Conservation (phyloP, 345 rosid genomes). For the Sonneratia caseolaris region DNA sequence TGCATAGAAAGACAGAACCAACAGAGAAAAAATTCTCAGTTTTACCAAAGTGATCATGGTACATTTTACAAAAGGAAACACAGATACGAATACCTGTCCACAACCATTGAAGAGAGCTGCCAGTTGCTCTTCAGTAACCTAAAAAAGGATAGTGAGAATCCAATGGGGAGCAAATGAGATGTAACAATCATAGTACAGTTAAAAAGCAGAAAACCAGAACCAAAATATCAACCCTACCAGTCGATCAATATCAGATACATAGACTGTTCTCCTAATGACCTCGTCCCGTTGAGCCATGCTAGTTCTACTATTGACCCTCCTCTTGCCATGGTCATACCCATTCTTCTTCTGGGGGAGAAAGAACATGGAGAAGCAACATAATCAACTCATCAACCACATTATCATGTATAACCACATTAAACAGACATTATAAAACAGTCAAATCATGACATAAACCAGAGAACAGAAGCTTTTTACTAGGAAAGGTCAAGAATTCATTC, state of each 20-base stretch:
- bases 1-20: not conserved
- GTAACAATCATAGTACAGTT: not conserved
- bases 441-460: not conserved
- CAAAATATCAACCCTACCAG: slow-evolving; percentile 28
- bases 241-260: slow-evolving; percentile 76
- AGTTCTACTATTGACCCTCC: slow-evolving; percentile 73
- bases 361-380: not conserved
- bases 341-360: slow-evolving; percentile 45
- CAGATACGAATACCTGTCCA: slow-evolving; percentile 49
- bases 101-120: slow-evolving; percentile 72
- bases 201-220: not conserved
- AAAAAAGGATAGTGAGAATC: slow-evolving; percentile 4
- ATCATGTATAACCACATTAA: too few species aligned
- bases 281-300: slow-evolving; percentile 87
- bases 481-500: not conserved
- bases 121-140: slow-evolving; percentile 94
- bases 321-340: slow-evolving; percentile 51
- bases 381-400: not conserved
- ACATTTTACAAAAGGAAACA: not conserved
- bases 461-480: not conserved
- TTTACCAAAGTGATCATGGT: not conserved
- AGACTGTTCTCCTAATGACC: slow-evolving; percentile 72
- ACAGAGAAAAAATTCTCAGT: not conserved
- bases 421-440: not conserved
- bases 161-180: not conserved